Conservation (phyloP, 345 rosid species). For the Lepidium didymum region DNA sequence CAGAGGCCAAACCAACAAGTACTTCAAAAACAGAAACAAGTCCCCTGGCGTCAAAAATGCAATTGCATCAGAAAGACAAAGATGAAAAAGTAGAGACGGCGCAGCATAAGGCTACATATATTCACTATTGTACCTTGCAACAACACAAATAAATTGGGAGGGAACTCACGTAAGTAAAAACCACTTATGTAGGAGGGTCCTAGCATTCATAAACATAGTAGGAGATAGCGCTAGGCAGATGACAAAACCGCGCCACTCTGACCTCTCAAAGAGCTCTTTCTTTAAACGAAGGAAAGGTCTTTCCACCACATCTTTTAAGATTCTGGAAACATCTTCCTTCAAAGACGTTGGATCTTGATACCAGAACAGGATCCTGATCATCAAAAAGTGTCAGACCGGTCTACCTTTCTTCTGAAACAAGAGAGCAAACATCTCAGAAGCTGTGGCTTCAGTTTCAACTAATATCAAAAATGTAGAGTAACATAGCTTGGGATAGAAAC, state of each 20-base stretch:
- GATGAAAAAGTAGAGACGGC: background rate
- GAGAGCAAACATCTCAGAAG: conserved; percentile 8
- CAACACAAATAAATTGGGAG: background rate
- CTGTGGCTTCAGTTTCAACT: conserved; percentile 2
- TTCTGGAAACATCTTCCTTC: conserved; percentile 48
- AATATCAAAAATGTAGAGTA: background rate
- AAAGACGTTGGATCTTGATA: conserved; percentile 55
- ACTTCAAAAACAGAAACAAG: conserved; percentile 48
- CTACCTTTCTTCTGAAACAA: conserved; percentile 21
- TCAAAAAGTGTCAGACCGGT: conserved; percentile 28
- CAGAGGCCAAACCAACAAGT: conserved; percentile 42
- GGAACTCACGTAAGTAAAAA: conserved; percentile 61
- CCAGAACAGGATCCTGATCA: conserved; percentile 62
- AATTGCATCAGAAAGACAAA: conserved; percentile 1
- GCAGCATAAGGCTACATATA: background rate
- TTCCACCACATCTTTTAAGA: conserved; percentile 41
- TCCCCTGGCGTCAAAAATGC: conserved; percentile 49
- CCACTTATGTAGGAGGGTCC: conserved; percentile 65
- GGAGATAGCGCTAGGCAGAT: conserved; percentile 19
- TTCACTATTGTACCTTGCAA: background rate
- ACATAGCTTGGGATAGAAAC: background rate
- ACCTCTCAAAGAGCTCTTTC: conserved; percentile 47
- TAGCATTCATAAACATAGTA: conserved; percentile 22
- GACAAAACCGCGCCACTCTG: conserved; percentile 40
- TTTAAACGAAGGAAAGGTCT: conserved; percentile 65